These are phyloP conservation scores for Leccinum rimulosum DNA, from an alignment of 768 basidiomycete genomes.

Conservation along the genomic window DNA sequence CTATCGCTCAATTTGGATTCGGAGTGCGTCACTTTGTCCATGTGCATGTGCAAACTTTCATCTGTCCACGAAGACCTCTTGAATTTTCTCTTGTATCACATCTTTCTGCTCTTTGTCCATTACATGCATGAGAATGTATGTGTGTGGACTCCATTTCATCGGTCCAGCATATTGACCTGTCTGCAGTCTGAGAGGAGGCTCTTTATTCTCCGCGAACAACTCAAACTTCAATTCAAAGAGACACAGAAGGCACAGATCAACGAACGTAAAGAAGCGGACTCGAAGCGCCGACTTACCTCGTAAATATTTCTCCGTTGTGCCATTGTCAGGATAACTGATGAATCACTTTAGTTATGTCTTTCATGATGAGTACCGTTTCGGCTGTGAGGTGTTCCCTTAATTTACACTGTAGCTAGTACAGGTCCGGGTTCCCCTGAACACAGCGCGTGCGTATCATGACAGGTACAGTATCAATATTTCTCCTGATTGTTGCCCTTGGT, in stretches of 20 bases:
- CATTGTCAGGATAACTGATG: neutral
- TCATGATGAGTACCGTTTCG: constrained; percentile 56
- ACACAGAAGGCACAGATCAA: constrained; percentile 74
- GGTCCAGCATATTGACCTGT: constrained; percentile 2
- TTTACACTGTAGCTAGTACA: constrained; percentile 37
- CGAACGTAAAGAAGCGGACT: constrained; percentile 72
- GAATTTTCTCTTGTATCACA: constrained; percentile 76
- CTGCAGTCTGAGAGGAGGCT: constrained; percentile 53
- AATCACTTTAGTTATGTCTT: constrained; percentile 57
- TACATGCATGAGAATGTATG: constrained; percentile 61
- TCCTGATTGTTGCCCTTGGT: constrained; percentile 5
- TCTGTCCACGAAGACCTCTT: constrained; percentile 46
- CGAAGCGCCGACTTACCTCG: constrained; percentile 79
- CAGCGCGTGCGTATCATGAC: constrained; percentile 47
- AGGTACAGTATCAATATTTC: neutral
- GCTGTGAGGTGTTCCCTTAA: constrained; percentile 4
- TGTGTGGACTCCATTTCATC: constrained; percentile 24
- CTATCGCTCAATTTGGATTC: constrained; percentile 34
- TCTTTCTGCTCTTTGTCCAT: constrained; percentile 76
- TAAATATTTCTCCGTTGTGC: constrained; percentile 38
- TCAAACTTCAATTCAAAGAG: constrained; percentile 71
- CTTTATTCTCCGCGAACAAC: constrained; percentile 68
- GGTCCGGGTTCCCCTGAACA: constrained; percentile 81
- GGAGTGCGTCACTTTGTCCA: constrained; percentile 32
- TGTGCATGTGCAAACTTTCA: constrained; percentile 5